Evolutionary conservation across 2,329 filamentous ascomycete genomes (phyloP), one percentile per base, ranked within the genome.

Genomic region (Zymoseptoria crescenta): DNA sequence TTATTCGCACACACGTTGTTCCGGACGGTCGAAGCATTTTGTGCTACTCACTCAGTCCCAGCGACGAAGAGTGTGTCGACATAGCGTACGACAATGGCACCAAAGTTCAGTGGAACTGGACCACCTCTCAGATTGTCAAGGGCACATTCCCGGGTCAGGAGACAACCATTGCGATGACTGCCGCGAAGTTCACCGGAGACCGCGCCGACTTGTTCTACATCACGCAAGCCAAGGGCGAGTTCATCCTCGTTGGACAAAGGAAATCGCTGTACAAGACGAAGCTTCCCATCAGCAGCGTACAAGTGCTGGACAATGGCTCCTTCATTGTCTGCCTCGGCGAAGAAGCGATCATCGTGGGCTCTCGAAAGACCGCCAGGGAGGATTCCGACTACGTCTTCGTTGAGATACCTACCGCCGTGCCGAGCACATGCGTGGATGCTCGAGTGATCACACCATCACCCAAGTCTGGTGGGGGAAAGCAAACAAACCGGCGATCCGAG

Each of bases 1-100:
- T 95, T 21, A 79, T 90, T 52, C 86, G 90, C 65, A 84, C 85
- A 58, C 86, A 96, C 54, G 76, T 82, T 10, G 76, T 87, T 28
- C 73, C 75, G n/a, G 64, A 77, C 65, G 70, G 74, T 67, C 73
- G 77, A 21, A 73, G 70, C 9, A 75, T 87, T 21, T 74, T 78
- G 21, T 77, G 78, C 24, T 84, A 80, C 67, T 76, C 77, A 20
- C 65, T 84, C 30, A 86, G 79, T 57, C 74, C 76, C 29, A 68
- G 70, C 54, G 76, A 84, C 72, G 66, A 79, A 61, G 73, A 82
- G 67, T 71, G 80, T 52, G 68, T 86, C 6, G 82, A 83, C 63
- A 75, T 84, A 49, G 78, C 80, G 49, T 81, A 66, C 55, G 61
- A 65, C 57, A 65, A 69, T 54, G 82, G 81, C 2, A 72, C 74